Percentiles rank a stretch among this genome's conserved stretches.
Evolutionary conservation across 108 stramenopile species (phyloP).

Genomic region (Schizochytrium sp.): DNA sequence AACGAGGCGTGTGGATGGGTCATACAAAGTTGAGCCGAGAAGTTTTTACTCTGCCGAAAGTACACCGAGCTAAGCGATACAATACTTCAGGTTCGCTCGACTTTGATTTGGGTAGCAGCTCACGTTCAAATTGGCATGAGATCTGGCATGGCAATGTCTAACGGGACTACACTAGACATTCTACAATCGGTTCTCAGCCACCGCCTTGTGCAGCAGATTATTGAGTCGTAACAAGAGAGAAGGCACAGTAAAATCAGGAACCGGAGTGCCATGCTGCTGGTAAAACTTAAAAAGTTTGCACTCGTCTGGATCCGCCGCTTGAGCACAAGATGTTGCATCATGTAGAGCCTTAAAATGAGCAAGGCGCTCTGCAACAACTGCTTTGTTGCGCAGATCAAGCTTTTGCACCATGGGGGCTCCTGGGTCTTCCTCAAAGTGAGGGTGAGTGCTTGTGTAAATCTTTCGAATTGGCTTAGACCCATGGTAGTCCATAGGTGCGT

Average conservation of each 20-base stretch:
- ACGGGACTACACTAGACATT: too few species aligned
- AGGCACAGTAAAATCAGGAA: constrained; percentile 15
- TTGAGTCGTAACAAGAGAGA: background rate
- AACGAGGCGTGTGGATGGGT: too few species aligned
- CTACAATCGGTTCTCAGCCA: background rate
- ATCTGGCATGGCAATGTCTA: too few species aligned
- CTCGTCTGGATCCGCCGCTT: background rate
- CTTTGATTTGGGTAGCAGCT: too few species aligned
- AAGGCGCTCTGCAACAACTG: background rate
- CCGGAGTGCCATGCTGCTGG: constrained; percentile 5
- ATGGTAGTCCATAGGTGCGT: background rate
- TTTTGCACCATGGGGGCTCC: constrained; percentile 28
- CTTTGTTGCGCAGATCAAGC: background rate
- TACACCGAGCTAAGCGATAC: too few species aligned
- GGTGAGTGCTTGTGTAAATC: background rate
- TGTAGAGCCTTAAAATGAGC: background rate
- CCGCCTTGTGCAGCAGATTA: constrained; percentile 21
- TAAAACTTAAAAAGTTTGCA: constrained; percentile 23
- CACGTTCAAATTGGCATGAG: too few species aligned
- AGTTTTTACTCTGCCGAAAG: too few species aligned
- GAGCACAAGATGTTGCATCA: background rate
- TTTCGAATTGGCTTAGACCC: background rate
- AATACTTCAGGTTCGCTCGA: too few species aligned
- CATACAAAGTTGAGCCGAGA: too few species aligned
- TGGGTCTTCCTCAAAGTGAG: constrained; percentile 18